Evolutionary conservation across 768 basidiomycete genomes (phyloP).

Genomic region (Phaffia australis): DNA sequence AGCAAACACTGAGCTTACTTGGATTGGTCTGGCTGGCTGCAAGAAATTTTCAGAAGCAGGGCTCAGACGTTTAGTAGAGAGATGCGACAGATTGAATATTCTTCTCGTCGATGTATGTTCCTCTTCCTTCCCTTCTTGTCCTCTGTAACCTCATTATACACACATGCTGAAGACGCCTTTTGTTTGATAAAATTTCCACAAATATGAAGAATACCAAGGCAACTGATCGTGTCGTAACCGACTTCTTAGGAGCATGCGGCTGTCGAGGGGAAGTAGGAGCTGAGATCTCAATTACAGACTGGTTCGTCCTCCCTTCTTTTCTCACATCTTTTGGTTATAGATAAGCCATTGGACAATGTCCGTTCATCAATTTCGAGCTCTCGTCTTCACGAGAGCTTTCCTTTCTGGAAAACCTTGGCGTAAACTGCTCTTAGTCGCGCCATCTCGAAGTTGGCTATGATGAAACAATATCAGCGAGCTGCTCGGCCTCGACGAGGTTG

Average conservation of each 20-base stretch:
- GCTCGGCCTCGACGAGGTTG: constrained; percentile 12
- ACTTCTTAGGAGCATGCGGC: constrained; percentile 54
- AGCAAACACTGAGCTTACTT: constrained; percentile 43
- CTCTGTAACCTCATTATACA: no score
- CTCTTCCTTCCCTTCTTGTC: no score
- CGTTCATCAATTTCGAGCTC: no score
- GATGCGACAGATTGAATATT: constrained; percentile 52
- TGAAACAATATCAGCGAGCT: neutral
- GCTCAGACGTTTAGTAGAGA: constrained; percentile 52
- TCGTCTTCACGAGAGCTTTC: no score
- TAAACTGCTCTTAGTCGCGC: neutral
- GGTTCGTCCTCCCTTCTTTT: neutral
- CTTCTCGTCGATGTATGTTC: constrained; percentile 55
- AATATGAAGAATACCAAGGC: constrained; percentile 50
- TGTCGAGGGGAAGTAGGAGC: constrained; percentile 47
- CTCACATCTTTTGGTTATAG: neutral
- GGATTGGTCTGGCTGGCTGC: constrained; percentile 60
- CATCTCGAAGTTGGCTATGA: constrained; percentile 2
- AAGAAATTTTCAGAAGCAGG: constrained; percentile 54
- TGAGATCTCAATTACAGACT: constrained; percentile 37
- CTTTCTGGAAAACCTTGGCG: no score
- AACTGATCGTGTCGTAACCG: constrained; percentile 49
- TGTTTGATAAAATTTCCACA: no score
- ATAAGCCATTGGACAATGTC: neutral
- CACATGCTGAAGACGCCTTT: no score